A percentile compares a stretch with the other conserved stretches of the same genome.
Evolutionary conservation across 139 green algal genomes (phyloP).

Genomic region (Tetradesmus obliquus): DNA sequence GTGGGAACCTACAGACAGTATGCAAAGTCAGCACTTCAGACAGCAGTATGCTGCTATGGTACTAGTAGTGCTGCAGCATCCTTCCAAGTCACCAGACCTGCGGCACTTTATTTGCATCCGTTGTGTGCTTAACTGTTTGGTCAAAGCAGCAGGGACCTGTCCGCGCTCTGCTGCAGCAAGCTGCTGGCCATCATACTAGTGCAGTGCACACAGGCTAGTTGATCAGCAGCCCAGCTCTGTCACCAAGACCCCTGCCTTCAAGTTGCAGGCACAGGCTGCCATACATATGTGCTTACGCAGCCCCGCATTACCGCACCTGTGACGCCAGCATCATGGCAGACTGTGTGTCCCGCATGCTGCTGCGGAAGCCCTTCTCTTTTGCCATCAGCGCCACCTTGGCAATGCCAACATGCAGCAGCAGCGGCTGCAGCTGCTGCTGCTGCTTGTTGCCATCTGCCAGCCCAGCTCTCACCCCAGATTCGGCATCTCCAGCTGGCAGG

Average conservation of each 20-base stretch:
- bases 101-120: too few species aligned
- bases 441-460: not conserved
- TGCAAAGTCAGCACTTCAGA: not conserved
- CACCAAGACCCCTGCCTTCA: too few species aligned
- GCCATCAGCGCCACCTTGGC: conserved; percentile 30
- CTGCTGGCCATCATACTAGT: too few species aligned
- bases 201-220: too few species aligned
- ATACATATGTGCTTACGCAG: not conserved
- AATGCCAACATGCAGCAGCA: conserved; percentile 25
- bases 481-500: not conserved
- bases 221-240: too few species aligned
- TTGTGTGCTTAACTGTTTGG: too few species aligned
- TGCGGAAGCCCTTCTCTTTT: conserved; percentile 35
- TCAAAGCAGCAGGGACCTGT: too few species aligned
- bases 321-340: not conserved
- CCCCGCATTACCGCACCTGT: not conserved
- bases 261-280: not conserved
- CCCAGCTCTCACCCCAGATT: not conserved
- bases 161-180: too few species aligned
- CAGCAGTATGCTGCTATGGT: not conserved
- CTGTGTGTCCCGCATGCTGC: conserved; percentile 13
- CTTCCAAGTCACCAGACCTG: too few species aligned
- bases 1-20: conserved; percentile 4
- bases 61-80: too few species aligned
- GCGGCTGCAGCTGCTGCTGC: not conserved